These are phyloP conservation scores for Bathelium albidoporum DNA, from an alignment of 495 filamentous ascomycete genomes.

Conservation along the genomic window DNA sequence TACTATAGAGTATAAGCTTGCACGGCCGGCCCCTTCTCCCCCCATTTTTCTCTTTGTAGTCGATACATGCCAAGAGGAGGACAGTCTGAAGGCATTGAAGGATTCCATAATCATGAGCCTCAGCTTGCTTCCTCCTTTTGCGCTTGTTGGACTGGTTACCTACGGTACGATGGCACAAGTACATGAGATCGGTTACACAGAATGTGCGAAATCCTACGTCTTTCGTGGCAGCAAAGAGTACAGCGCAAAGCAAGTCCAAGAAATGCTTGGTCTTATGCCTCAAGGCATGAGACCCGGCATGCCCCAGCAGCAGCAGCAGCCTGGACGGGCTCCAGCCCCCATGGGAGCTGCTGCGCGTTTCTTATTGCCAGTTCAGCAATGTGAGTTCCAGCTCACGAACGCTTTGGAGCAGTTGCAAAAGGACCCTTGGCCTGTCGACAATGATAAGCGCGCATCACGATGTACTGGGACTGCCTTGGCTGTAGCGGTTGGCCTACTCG, in stretches of 20 bases:
- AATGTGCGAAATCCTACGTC: constrained; percentile 99
- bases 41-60: constrained; percentile 98
- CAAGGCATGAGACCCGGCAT: constrained; percentile 65
- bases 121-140: constrained; percentile 83
- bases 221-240: constrained; percentile 99
- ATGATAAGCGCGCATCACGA: constrained; percentile 81
- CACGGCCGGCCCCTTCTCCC: constrained; percentile 82
- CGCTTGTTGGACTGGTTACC: constrained; percentile 89
- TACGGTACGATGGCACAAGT: constrained; percentile 98
- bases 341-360: constrained; percentile 77
- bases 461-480: constrained; percentile 95
- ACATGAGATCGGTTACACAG: constrained; percentile 95
- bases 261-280: constrained; percentile 82
- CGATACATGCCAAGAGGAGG: constrained; percentile 97
- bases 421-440: constrained; percentile 96
- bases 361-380: constrained; percentile 87
- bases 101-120: constrained; percentile 96
- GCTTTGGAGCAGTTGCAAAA: constrained; percentile 93
- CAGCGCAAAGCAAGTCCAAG: constrained; percentile 89
- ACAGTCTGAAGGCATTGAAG: constrained; percentile 90
- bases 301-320: constrained; percentile 56
- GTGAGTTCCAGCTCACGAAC: constrained; percentile 97
- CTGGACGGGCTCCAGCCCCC: constrained; percentile 50
- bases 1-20: constrained; percentile 93
- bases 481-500: constrained; percentile 85